phyloP scores from a whole-genome alignment of 2,329 filamentous ascomycete genomes.

The Aspergillus awamori region DNA sequence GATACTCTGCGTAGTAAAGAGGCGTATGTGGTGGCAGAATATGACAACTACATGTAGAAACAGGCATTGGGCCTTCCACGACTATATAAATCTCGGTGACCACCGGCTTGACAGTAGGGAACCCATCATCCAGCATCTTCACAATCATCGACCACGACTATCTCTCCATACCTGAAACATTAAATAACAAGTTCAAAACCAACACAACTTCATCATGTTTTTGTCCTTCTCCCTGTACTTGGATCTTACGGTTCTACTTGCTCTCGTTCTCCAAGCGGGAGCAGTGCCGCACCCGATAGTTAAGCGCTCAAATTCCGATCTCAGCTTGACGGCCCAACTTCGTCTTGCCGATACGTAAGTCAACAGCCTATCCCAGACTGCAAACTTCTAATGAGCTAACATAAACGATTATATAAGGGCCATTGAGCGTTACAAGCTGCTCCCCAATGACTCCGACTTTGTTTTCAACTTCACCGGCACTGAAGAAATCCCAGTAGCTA shows the following conservation, averaged over 20 bases:
- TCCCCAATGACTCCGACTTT: slow-evolving; percentile 27
- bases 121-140: neutral
- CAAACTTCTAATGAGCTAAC: neutral
- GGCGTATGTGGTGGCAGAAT: neutral
- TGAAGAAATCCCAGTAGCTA: slow-evolving; percentile 18
- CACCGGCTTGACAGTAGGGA: neutral
- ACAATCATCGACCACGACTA: neutral
- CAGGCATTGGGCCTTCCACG: neutral
- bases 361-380: neutral
- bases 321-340: slow-evolving; percentile 25
- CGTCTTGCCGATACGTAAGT: slow-evolving; percentile 26
- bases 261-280: slow-evolving; percentile 12
- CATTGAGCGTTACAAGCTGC: slow-evolving; percentile 27
- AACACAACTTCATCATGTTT: slow-evolving; percentile 12
- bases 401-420: slow-evolving; percentile 14
- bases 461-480: slow-evolving; percentile 25
- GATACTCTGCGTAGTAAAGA: neutral
- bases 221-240: slow-evolving; percentile 10
- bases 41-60: neutral
- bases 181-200: neutral
- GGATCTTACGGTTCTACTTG: slow-evolving; percentile 5
- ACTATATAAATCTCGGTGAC: slow-evolving; percentile 9
- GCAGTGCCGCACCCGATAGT: slow-evolving; percentile 20
- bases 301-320: slow-evolving; percentile 20
- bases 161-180: neutral